Conservation (phyloP, 2,329 filamentous ascomycete species). For the Incumbomyces lentus region DNA sequence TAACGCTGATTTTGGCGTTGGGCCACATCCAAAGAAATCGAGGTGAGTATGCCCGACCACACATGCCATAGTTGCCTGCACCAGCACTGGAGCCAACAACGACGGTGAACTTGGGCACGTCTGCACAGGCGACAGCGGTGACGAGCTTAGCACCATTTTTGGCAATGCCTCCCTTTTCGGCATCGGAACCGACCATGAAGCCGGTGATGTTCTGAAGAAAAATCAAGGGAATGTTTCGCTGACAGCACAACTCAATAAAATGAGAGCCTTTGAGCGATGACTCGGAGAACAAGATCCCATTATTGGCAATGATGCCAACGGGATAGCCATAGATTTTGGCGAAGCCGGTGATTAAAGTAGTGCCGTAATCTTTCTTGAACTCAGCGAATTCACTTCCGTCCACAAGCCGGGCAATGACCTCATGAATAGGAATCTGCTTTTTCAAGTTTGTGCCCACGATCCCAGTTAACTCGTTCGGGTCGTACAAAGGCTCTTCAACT, state of each 20-base stretch:
- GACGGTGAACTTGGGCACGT: constrained; percentile 94
- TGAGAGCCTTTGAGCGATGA: constrained; percentile 89
- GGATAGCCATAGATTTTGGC: constrained; percentile 79
- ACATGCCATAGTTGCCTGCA: constrained; percentile 98
- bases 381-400: constrained; percentile 84
- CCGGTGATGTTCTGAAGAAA: constrained; percentile 96
- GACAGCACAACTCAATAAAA: constrained; percentile 89
- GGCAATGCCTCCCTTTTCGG: constrained; percentile 88
- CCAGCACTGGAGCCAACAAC: constrained; percentile 89
- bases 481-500: constrained; percentile 69
- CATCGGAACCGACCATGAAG: constrained; percentile 94
- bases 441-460: constrained; percentile 86
- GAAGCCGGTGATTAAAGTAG: constrained; percentile 84
- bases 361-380: constrained; percentile 87
- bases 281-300: constrained; percentile 85
- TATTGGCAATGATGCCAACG: constrained; percentile 90
- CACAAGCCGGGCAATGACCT: constrained; percentile 86
- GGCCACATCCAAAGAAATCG: constrained; percentile 95
- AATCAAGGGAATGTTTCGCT: constrained; percentile 78
- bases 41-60: constrained; percentile 81
- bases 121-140: constrained; percentile 83
- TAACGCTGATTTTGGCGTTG: constrained; percentile 89
- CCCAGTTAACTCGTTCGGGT: constrained; percentile 68
- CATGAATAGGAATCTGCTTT: constrained; percentile 72
- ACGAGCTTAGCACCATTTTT: constrained; percentile 98